Evolutionary conservation across 352 stramenopile species (phyloP).

Genomic region (Pythium rhizo-oryzae): DNA sequence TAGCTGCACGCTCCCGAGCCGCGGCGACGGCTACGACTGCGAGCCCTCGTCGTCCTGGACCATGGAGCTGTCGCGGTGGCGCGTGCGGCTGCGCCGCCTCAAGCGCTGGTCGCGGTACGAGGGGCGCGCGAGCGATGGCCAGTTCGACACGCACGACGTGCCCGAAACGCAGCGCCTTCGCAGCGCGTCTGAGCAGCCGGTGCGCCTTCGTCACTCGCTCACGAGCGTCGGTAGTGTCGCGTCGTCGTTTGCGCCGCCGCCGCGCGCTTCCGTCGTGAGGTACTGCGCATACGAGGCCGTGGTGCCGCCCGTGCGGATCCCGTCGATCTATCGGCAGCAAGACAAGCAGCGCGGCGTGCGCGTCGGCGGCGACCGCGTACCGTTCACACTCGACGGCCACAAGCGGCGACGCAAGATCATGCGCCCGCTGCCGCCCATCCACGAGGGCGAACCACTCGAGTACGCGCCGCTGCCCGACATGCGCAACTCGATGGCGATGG

Average conservation of each 20-base stretch:
- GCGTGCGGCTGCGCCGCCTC: conserved; percentile 27
- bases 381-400: conserved; percentile 36
- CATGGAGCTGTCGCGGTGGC: conserved; percentile 31
- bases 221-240: conserved; percentile 14
- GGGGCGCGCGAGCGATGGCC: conserved; percentile 28
- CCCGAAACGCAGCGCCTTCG: conserved; percentile 14
- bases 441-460: conserved; percentile 20
- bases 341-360: conserved; percentile 28
- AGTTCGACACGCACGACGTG: conserved; percentile 25
- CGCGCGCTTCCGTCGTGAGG: too few species aligned
- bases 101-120: conserved; percentile 29
- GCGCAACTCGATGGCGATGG: conserved; percentile 24
- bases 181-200: conserved; percentile 4
- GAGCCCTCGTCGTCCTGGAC: conserved; percentile 24
- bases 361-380: conserved; percentile 29
- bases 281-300: conserved; percentile 23
- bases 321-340: conserved; percentile 28
- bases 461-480: conserved; percentile 22
- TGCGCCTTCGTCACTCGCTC: conserved; percentile 20
- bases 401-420: conserved; percentile 25
- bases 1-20: background rate
- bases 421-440: conserved; percentile 25
- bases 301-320: conserved; percentile 34
- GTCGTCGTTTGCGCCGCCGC: background rate
- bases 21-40: background rate